Conservation (phyloP, 768 basidiomycete species). For the Chlorophyllum brunneum region DNA sequence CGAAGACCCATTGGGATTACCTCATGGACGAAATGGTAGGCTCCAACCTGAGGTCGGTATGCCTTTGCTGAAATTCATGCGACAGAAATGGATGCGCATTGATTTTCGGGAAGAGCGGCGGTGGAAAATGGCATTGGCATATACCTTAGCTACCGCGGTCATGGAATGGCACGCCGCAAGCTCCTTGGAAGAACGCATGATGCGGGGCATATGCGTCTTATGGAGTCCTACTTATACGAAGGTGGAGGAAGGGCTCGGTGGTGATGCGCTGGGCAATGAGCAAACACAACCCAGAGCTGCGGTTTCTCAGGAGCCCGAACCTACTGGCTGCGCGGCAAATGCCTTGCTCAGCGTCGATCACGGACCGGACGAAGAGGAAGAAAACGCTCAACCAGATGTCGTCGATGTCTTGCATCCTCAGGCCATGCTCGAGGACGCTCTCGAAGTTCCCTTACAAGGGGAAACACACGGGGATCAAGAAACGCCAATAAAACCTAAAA, state of each 20-base stretch:
- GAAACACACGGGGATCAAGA: constrained; percentile 19
- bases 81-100: constrained; percentile 91
- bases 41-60: constrained; percentile 12
- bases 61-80: constrained; percentile 8
- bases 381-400: constrained; percentile 51
- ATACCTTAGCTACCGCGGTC: constrained; percentile 75
- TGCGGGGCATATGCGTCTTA: constrained; percentile 62
- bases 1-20: constrained; percentile 93
- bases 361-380: constrained; percentile 65
- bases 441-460: constrained; percentile 31
- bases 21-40: constrained; percentile 93
- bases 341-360: constrained; percentile 46
- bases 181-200: constrained; percentile 58
- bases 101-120: constrained; percentile 93
- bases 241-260: constrained; percentile 32
- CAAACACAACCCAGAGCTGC: constrained; percentile 24
- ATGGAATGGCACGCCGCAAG: constrained; percentile 84
- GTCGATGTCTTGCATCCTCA: constrained; percentile 59
- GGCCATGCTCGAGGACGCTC: constrained; percentile 52
- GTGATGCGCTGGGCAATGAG: constrained; percentile 24
- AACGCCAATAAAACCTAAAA: constrained; percentile 27
- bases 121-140: constrained; percentile 88
- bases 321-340: constrained; percentile 18
- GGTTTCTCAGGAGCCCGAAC: constrained; percentile 14
- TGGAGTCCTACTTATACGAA: constrained; percentile 50